Percentiles rank a stretch among this genome's conserved stretches.
Evolutionary conservation across 306 rosid genomes (phyloP).

Genomic region (Prunus armeniaca): DNA sequence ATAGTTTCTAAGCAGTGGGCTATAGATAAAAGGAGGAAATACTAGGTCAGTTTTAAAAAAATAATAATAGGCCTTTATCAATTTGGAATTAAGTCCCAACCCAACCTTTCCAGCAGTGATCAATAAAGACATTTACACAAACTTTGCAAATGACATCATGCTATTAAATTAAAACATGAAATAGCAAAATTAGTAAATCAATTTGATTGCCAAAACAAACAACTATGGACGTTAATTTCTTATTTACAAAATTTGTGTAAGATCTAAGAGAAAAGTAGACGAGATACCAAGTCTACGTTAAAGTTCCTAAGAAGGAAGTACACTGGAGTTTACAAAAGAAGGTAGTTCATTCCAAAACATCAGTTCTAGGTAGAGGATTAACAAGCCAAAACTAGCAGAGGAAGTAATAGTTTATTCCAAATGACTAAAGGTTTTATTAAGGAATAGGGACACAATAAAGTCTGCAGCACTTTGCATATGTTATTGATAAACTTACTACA

Average conservation of each 20-base stretch:
- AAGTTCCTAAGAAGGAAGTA: background rate
- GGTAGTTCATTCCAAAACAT: background rate
- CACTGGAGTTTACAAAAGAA: background rate
- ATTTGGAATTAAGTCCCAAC: background rate
- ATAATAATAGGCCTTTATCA: background rate
- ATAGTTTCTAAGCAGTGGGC: background rate
- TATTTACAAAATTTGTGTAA: no score
- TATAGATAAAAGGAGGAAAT: background rate
- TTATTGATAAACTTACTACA: background rate
- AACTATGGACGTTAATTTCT: background rate
- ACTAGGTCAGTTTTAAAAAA: background rate
- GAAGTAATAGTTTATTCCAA: background rate
- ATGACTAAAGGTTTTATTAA: background rate
- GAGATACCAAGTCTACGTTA: background rate
- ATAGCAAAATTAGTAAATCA: background rate
- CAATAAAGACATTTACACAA: background rate
- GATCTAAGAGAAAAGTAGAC: background rate
- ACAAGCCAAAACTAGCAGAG: background rate
- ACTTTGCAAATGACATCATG: background rate
- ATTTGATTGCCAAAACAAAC: background rate
- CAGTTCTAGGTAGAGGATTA: background rate
- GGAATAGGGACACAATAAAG: background rate
- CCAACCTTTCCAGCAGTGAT: background rate
- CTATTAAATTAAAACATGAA: no score
- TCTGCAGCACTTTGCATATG: background rate